Evolutionary conservation across 805 yeast genomes (phyloP), one percentile per base, ranked within the genome.

Genomic region (Schwanniomyces vanrijiae): DNA sequence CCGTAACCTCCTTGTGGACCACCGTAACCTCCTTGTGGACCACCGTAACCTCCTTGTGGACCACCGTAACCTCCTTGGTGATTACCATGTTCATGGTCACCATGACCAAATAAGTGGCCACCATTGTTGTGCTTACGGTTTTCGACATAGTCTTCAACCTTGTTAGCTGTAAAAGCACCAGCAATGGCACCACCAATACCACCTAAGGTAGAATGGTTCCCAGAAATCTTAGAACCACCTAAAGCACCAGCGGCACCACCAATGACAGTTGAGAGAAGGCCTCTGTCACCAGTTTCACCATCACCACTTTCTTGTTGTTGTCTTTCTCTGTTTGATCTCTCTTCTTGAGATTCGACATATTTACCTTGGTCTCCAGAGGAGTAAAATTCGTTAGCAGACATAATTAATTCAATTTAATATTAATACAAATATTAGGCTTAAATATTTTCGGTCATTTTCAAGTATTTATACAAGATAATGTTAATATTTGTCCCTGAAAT

Each of bases 321-420:
- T 25, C 48, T 43, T 14, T 47, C 46, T 40, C 59, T 64, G 43
- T 60, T 42, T 19, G 46, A 37, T 41, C 47, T 47, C 26, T 47
- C 49, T 22, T 44, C 39, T 21, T 26, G 25, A 28, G 33, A 29
- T 38, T 45, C 56, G 41, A 61, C 54, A 61, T 70, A 64, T 46
- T 55, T 48, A 25, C 71, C 66, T 58, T 71, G 68, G 41, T 69
- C 69, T 43, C 75, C 78, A 7, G 77, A 70, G 44, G 65, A 64
- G 61, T 79, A 79, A 61, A 71, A 79, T 48, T 78, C 83, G 79
- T 78, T 78, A 48, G 82, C 82, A 48, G 83, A 78, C 84, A 79
- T 79, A 44, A 14, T 31, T 14, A 14, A 14, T 31, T 26, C 25
- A 22, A 14, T 61, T 29, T 18, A 40, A 40, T 21, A 8, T 4